Evolutionary conservation across 164 flowering plant species (phyloP).

Genomic region (Aristolochia fimbriata): DNA sequence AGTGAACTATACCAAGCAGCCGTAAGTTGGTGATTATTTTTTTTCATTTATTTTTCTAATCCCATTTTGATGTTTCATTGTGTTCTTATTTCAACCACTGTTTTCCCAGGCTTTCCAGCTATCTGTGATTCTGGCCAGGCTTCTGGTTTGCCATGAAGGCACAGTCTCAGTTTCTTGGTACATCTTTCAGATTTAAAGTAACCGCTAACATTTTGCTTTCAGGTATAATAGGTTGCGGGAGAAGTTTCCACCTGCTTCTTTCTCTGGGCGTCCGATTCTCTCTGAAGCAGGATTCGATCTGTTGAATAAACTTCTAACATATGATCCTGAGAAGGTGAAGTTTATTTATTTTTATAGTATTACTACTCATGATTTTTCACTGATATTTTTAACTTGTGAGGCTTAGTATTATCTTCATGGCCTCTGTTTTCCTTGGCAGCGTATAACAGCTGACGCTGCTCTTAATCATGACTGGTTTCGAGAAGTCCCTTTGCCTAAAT

Average conservation of each 20-base stretch:
- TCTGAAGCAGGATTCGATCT: conserved; percentile 91
- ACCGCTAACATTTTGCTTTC: conserved; percentile 34
- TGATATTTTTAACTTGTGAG: not conserved
- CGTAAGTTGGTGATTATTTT: conserved; percentile 34
- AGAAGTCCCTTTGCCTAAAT: conserved; percentile 68
- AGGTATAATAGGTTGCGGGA: conserved; percentile 81
- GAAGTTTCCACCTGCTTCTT: conserved; percentile 71
- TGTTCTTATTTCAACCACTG: conserved; percentile 31
- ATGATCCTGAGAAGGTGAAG: conserved; percentile 77
- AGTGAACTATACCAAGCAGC: conserved; percentile 72
- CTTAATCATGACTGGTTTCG: conserved; percentile 68
- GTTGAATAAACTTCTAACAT: conserved; percentile 73
- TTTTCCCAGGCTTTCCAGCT: conserved; percentile 59
- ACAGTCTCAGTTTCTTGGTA: conserved; percentile 18
- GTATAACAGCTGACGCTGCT: conserved; percentile 66
- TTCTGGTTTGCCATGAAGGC: conserved; percentile 64
- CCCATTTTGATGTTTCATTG: conserved; percentile 11
- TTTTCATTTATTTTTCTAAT: not conserved
- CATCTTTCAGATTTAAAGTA: conserved; percentile 19
- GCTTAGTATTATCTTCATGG: not conserved
- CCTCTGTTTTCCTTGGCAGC: conserved; percentile 24
- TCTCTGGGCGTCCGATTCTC: conserved; percentile 87
- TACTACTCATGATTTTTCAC: no score
- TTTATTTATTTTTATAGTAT: not conserved
- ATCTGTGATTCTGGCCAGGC: conserved; percentile 80